Evolutionary conservation across 495 filamentous ascomycete genomes (phyloP), one percentile per base, ranked within the genome.

Genomic region (Lichenothelia convexa): DNA sequence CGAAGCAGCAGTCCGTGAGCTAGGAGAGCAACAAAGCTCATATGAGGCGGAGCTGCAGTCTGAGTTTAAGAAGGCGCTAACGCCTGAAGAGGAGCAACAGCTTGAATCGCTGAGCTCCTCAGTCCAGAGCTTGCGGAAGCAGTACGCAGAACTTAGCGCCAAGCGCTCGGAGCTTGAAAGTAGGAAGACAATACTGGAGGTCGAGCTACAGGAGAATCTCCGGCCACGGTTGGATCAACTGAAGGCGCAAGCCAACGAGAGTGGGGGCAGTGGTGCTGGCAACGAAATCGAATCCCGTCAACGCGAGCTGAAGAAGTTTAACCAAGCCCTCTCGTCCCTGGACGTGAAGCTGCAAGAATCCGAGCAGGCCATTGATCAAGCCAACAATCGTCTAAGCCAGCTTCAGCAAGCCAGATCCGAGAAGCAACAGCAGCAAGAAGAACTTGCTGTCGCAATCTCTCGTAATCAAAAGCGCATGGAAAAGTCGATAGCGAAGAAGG

Each of bases 21-120:
- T 87, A 29, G 71, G 71, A 32, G 78, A 83, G 32, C 77, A 80
- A 42, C 65, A 86, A 37, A 63, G 52, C 21, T 71, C 76, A 0
- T 77, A 84, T 45, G 70, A 86, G 48, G 65, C 71, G 8, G 89
- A 99, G 51, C 53, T 93, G 34, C 65, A 65, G 1, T 80, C 84
- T 3, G 74, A 85, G 12, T 95, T 94, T 64, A 92, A 91, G 59
- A 95, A 94, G 51, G 71, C 80, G 13, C 65, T 99, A 18, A 80
- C 77, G 13, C 64, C 66, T 7, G 71, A 75, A 18, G 89, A 99
- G 58, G 91, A 95, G 54, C 64, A 66, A 21, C 72, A 70, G 45
- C 63, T 99, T 3, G 81, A 91, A 41, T 61, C 61, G 8, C 69
- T 93, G 12, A 75, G 64, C 43, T 58, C 60, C 17, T 62, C 65